Conservation (phyloP, 768 basidiomycete species). For the Pleurotus eryngii region DNA sequence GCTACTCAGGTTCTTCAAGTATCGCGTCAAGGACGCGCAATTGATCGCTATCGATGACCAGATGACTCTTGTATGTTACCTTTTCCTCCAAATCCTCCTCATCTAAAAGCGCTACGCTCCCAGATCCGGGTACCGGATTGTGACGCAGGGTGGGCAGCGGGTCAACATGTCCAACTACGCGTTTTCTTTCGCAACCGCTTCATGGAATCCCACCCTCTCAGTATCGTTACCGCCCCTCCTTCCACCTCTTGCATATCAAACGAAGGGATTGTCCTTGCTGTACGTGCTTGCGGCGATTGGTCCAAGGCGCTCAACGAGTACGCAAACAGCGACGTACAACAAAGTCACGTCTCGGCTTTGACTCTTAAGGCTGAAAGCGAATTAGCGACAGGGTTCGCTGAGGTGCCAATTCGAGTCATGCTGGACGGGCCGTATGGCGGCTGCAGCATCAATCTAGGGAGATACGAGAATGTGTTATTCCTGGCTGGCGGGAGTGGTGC, state of each 20-base stretch:
- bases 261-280: conserved; percentile 61
- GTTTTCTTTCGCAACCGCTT: conserved; percentile 57
- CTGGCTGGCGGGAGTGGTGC: conserved; percentile 83
- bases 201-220: conserved; percentile 81
- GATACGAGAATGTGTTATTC: conserved; percentile 69
- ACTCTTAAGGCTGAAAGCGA: conserved; percentile 8
- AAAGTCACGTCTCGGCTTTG: background rate
- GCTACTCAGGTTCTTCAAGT: conserved; percentile 62
- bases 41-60: conserved; percentile 57
- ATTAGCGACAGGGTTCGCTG: conserved; percentile 5
- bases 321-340: conserved; percentile 32
- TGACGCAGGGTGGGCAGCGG: conserved; percentile 68
- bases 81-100: conserved; percentile 31
- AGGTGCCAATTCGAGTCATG: conserved; percentile 61
- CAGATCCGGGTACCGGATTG: conserved; percentile 57
- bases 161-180: conserved; percentile 75
- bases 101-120: conserved; percentile 21
- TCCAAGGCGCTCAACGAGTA: conserved; percentile 59
- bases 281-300: conserved; percentile 71
- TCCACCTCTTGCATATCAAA: conserved; percentile 32
- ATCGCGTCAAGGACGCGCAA: conserved; percentile 73
- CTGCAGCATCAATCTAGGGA: conserved; percentile 63
- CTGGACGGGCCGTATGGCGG: conserved; percentile 90
- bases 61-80: conserved; percentile 64
- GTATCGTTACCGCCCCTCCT: conserved; percentile 67